Base-by-base conservation (phyloP, 2,329 filamentous ascomycete species). In the Penicillium vulpinum region DNA sequence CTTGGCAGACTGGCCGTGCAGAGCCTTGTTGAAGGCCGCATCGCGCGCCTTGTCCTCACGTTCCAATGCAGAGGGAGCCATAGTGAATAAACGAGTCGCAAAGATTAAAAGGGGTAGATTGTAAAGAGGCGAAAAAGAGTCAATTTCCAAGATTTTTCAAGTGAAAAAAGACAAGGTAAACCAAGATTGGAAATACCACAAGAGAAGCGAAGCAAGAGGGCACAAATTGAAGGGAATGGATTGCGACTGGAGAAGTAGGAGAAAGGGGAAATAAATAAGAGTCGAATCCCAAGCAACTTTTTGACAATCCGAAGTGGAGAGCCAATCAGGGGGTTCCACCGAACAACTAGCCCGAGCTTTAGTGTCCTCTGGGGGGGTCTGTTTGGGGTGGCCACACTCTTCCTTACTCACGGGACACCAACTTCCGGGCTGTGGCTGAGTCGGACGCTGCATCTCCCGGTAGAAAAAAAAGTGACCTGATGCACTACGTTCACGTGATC, bases 21-120 rank as follows among this genome's bases (percentile, higher is more conserved):
- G 82, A 65, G 86, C 90, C 80, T 91, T 90, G 83, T 91, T 92
- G 83, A 96, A 96, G 66, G 85, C 88, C 62, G 91, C 90, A 89
- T 96, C 92, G 67, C 92, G 91, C 71, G 78, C 74, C 75, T 92
- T 88, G 75, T 96, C 86, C 79, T 96, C 91, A 70, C 81, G 79
- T 83, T 96, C 91, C 74, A 96, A 88, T 59, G 75, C 73, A 62
- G 73, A 67, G 49, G 82, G 80, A 66, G 81, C 76, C 83, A 85
- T 85, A 61, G 64, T 77, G 60, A 63, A 59, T 40, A 51, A 53
- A 54, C 16, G 48, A 51, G 49, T 54, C 44, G 43, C 16, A 47
- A 50, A 46, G 40, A 60, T 57, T 69, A 60, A 59, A 60, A 62
- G 54, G 60, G 50, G 57, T 57, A 57, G 51, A 52, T 56, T 55